A percentile compares a stretch with the other conserved stretches of the same genome.
Conservation (phyloP, 2,329 filamentous ascomycete genomes). For the Monilinia fructicola region DNA sequence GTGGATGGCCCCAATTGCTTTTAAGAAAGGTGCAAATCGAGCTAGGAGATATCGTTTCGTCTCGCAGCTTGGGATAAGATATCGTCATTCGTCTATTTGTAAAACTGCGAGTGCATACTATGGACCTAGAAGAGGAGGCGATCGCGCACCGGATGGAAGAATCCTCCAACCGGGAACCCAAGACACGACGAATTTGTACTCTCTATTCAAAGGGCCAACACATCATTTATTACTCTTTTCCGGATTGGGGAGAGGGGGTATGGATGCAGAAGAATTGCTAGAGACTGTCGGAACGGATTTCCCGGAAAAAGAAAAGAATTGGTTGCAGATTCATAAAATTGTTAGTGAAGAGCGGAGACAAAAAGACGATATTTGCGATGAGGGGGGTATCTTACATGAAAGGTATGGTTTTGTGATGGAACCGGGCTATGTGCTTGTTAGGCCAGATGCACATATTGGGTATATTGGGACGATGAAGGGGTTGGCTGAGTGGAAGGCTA, state of each 20-base stretch:
- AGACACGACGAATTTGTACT: slow-evolving; percentile 33
- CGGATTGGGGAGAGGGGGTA: slow-evolving; percentile 25
- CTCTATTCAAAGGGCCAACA: slow-evolving; percentile 34
- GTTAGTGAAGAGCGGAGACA: slow-evolving; percentile 14
- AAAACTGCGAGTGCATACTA: slow-evolving; percentile 39
- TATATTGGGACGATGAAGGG: slow-evolving; percentile 33
- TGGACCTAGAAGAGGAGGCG: slow-evolving; percentile 47
- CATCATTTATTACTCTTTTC: slow-evolving; percentile 43
- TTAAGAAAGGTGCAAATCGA: slow-evolving; percentile 32
- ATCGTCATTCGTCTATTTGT: slow-evolving; percentile 45
- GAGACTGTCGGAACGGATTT: slow-evolving; percentile 22
- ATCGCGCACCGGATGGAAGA: slow-evolving; percentile 47
- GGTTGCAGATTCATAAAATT: slow-evolving; percentile 19
- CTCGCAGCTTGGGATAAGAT: slow-evolving; percentile 47
- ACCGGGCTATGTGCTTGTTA: slow-evolving; percentile 31
- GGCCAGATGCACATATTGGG: slow-evolving; percentile 33
- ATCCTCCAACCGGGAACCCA: slow-evolving; percentile 27
- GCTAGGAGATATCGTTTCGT: slow-evolving; percentile 40
- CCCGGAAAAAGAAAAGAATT: slow-evolving; percentile 15
- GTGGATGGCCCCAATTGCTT: slow-evolving; percentile 43
- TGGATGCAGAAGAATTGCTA: slow-evolving; percentile 29
- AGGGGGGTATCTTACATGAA: slow-evolving; percentile 34
- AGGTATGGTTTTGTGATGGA: slow-evolving; percentile 28
- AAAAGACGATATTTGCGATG: slow-evolving; percentile 23
- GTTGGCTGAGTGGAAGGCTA: slow-evolving; percentile 25